Base-by-base conservation (phyloP, 2,329 filamentous ascomycete species). In the Ceratocystis alfenasii region DNA sequence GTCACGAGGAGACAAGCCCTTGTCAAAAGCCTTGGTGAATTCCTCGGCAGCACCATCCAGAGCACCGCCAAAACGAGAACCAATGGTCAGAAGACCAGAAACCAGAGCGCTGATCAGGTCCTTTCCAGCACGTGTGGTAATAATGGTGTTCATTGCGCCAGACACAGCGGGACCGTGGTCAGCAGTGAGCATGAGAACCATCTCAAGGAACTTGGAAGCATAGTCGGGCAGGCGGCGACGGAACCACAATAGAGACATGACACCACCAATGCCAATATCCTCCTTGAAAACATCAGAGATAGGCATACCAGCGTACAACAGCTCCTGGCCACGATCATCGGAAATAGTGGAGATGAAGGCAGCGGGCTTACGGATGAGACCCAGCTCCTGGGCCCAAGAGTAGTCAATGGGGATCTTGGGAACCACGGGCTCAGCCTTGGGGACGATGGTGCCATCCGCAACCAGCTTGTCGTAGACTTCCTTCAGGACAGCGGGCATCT, bases 111-210 rank as follows among this genome's bases (percentile, higher is more conserved):
- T 92, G 81, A 99, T 97, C 72, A 99, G 81, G 76, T 99, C 94
- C 84, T 99, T 99, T 77, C 94, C 94, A 70, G 94, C 94, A 89
- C 94, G 90, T 68, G 94, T 99, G 69, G 94, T 99, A 77, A 99
- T 97, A 77, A 99, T 99, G 76, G 94, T 99, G 87, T 99, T 99
- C 94, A 99, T 99, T 78, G 94, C 94, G 84, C 94, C 94, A 72
- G 94, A 99, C 72, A 99, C 94, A 73, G 94, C 94, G 65, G 94
- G 94, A 79, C 94, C 94, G 86, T 99, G 94, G 76, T 99, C 94
- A 73, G 94, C 94, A 75, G 94, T 99, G 75, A 99, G 86, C 94
- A 99, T 99, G 77, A 99, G 93, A 71, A 99, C 94, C 94, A 99
- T 99, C 84, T 99, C 94, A 72, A 99, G 81, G 84, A 99, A 99